phyloP scores from a whole-genome alignment of 1,139 yeast species.

The Petasospora fabianii region DNA sequence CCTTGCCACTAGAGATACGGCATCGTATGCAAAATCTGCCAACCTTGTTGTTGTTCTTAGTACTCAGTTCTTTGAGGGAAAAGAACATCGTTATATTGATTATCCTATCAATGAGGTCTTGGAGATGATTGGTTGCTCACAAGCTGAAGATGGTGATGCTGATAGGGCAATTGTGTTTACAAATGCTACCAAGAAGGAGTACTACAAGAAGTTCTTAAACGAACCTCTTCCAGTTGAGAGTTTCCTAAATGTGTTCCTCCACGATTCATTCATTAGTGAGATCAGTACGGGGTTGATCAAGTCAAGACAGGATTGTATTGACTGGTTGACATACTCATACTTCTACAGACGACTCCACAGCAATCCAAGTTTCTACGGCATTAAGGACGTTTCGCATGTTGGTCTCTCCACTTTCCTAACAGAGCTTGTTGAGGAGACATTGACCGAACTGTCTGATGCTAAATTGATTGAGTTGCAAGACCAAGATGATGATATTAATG shows the following conservation, averaged over 20 bases:
- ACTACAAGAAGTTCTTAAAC: constrained; percentile 65
- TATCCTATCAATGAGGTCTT: constrained; percentile 63
- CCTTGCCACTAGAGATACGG: constrained; percentile 56
- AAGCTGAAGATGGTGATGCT: constrained; percentile 27
- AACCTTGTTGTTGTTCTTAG: constrained; percentile 61
- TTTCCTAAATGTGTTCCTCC: constrained; percentile 51
- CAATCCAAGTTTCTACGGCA: constrained; percentile 88
- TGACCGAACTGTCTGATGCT: constrained; percentile 60
- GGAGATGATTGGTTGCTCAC: constrained; percentile 71
- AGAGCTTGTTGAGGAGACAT: constrained; percentile 71
- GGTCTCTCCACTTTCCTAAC: constrained; percentile 82
- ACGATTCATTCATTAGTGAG: constrained; percentile 69
- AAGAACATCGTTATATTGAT: constrained; percentile 65
- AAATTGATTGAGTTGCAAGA: constrained; percentile 57
- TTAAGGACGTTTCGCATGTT: constrained; percentile 55
- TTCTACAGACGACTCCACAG: constrained; percentile 75
- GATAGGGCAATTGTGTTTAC: constrained; percentile 57
- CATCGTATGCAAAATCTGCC: constrained; percentile 49
- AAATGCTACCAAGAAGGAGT: constrained; percentile 49
- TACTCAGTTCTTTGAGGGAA: constrained; percentile 70
- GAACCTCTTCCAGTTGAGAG: constrained; percentile 88
- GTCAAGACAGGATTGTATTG: constrained; percentile 80
- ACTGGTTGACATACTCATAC: constrained; percentile 82
- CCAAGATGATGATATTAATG: constrained; percentile 30
- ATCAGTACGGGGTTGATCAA: constrained; percentile 63